Base-by-base conservation (phyloP, 805 yeast species). In the Barnettozyma botsteinii region DNA sequence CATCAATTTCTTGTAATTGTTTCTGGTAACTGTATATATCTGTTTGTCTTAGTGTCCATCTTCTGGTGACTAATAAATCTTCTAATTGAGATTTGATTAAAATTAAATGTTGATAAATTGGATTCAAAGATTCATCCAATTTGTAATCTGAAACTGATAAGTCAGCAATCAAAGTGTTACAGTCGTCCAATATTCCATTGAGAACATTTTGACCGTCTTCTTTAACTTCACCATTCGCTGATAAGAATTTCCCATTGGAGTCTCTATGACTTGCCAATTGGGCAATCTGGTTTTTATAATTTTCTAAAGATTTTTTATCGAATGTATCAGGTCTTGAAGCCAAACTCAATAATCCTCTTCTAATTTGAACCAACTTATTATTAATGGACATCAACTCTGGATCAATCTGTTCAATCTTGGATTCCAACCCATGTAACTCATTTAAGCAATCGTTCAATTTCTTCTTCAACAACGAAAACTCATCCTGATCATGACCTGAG, bases 1-100 rank as follows among this genome's bases (percentile, higher is more conserved):
- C 82, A 57, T 91, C 96, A 46, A 93, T 79, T 42, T 69, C 73
- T 53, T 77, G 80, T 46, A 93, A 68, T 47, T 72, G 70, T 54
- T 81, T 78, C 62, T 88, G 95, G 59, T 85, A 89, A 35, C 73
- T 72, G 64, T 84, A 93, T 46, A 93, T 70, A 64, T 93, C 99
- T 0, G 98, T 93, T 55, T 89, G 96, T 56, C 99, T 77, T 65
- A 93, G 69, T 2, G 98, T 91, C 99, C 99, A 93, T 60, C 98
- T 76, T 62, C 96, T 80, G 3, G 98, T 93, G 33, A 93, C 78
- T 52, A 91, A 70, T 47, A 93, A 67, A 50, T 85, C 86, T 51
- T 86, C 96, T 45, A 93, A 70, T 15, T 81, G 80, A 19, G 77
- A 70, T 59, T 87, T 85, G 50, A 87, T 70, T 33, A 72, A 75